Evolutionary conservation across 2,329 filamentous ascomycete species (phyloP).

Genomic region (Aureobasidium sp.): DNA sequence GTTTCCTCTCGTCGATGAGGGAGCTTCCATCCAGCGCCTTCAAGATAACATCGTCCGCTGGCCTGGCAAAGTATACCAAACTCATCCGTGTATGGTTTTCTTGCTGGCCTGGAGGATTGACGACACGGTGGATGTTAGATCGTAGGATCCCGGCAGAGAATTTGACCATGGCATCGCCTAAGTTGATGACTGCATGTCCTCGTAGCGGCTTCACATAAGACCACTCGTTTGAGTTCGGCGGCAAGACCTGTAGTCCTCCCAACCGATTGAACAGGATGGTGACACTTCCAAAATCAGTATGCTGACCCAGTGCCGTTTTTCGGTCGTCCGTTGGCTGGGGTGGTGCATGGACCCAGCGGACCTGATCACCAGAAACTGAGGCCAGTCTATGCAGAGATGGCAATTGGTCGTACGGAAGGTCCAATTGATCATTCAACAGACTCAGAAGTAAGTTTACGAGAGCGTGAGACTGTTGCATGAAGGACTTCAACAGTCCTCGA

Average conservation of each 20-base stretch:
- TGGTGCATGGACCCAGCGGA: slow-evolving; percentile 45
- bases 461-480: slow-evolving; percentile 36
- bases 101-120: slow-evolving; percentile 14
- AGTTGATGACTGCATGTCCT: slow-evolving; percentile 39
- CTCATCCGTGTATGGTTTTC: slow-evolving; percentile 17
- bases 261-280: slow-evolving; percentile 49
- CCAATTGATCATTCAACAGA: slow-evolving; percentile 36
- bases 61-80: slow-evolving; percentile 15
- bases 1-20: slow-evolving; percentile 20
- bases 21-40: slow-evolving; percentile 25
- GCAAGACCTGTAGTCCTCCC: slow-evolving; percentile 45
- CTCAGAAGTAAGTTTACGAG: slow-evolving; percentile 37
- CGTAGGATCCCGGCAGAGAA: slow-evolving; percentile 33
- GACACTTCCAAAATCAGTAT: slow-evolving; percentile 49
- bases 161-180: slow-evolving; percentile 40
- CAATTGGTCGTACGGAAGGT: slow-evolving; percentile 33
- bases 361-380: slow-evolving; percentile 40
- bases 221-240: slow-evolving; percentile 32
- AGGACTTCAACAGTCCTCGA: slow-evolving; percentile 32
- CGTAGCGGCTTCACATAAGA: slow-evolving; percentile 45
- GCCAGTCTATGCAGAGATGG: slow-evolving; percentile 37
- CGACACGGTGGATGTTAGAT: slow-evolving; percentile 22
- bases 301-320: slow-evolving; percentile 39
- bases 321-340: slow-evolving; percentile 36
- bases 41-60: slow-evolving; percentile 15